Evolutionary conservation across 2,329 filamentous ascomycete genomes (phyloP).

Genomic region (Fusarium continuum): DNA sequence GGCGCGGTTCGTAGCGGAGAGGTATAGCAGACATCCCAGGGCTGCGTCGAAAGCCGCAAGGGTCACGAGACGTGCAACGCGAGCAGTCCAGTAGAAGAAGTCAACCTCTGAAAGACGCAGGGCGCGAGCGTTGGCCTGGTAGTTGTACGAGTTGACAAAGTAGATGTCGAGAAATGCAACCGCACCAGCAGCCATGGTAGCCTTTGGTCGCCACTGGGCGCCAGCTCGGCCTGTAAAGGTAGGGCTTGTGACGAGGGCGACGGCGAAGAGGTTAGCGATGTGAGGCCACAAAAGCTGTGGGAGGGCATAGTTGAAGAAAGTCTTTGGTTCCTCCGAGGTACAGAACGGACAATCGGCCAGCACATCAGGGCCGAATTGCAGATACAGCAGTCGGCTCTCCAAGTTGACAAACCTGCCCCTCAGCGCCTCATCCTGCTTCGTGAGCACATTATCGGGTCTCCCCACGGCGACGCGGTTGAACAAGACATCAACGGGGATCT

Average conservation of each 20-base stretch:
- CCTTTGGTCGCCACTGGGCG: slow-evolving; percentile 73
- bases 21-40: slow-evolving; percentile 74
- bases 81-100: slow-evolving; percentile 75
- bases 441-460: slow-evolving; percentile 60
- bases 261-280: slow-evolving; percentile 75
- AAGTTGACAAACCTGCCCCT: slow-evolving; percentile 73
- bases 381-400: slow-evolving; percentile 81
- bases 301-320: slow-evolving; percentile 83
- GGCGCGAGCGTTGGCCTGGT: slow-evolving; percentile 70
- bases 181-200: slow-evolving; percentile 69
- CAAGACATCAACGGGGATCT: slow-evolving; percentile 84
- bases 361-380: slow-evolving; percentile 80
- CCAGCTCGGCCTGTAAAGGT: slow-evolving; percentile 71
- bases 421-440: slow-evolving; percentile 69
- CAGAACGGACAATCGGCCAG: slow-evolving; percentile 86
- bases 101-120: slow-evolving; percentile 71
- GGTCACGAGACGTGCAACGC: slow-evolving; percentile 67
- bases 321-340: slow-evolving; percentile 70
- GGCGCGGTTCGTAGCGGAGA: slow-evolving; percentile 81
- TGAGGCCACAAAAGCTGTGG: slow-evolving; percentile 81
- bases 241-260: slow-evolving; percentile 78
- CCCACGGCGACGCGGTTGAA: slow-evolving; percentile 76
- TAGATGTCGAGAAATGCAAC: slow-evolving; percentile 73
- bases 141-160: slow-evolving; percentile 70
- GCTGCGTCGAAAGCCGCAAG: slow-evolving; percentile 72